These are phyloP conservation scores for Lasiosphaeriaceae sp. DNA, from an alignment of 495 filamentous ascomycete species.

Conservation along the genomic window DNA sequence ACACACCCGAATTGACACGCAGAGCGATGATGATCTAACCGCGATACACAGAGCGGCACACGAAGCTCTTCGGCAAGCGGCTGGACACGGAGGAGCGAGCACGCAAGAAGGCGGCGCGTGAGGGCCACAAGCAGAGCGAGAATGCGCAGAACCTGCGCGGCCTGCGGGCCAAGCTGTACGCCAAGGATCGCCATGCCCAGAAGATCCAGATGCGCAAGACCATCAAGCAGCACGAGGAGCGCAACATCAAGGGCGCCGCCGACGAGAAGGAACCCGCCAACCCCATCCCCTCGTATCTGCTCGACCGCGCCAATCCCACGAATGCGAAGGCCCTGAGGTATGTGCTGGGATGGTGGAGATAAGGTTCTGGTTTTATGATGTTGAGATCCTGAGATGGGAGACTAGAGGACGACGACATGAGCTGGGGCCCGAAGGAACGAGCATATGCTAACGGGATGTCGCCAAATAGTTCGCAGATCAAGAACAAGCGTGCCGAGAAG, in stretches of 20 bases:
- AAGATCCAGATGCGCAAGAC: conserved; percentile 99
- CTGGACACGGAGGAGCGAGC: conserved; percentile 84
- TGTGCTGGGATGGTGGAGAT: conserved; percentile 33
- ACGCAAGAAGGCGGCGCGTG: conserved; percentile 83
- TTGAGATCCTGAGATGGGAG: background rate
- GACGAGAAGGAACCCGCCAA: conserved; percentile 66
- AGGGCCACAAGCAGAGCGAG: conserved; percentile 77
- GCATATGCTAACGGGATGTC: background rate
- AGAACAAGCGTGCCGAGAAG: conserved; percentile 68
- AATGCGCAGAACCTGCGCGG: conserved; percentile 90
- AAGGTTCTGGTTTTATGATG: background rate
- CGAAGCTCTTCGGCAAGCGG: conserved; percentile 53
- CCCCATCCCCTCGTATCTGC: conserved; percentile 80
- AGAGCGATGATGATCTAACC: conserved; percentile 4
- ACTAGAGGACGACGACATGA: background rate
- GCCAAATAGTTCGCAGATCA: conserved; percentile 26
- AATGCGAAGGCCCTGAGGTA: conserved; percentile 83
- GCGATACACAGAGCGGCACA: conserved; percentile 22
- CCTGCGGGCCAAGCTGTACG: conserved; percentile 88
- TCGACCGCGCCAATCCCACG: conserved; percentile 80
- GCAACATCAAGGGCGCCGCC: conserved; percentile 89
- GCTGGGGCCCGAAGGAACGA: background rate
- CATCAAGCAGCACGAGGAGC: conserved; percentile 90
- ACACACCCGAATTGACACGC: background rate
- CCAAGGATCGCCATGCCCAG: conserved; percentile 88